A percentile compares a stretch with the other conserved stretches of the same genome.
Evolutionary conservation across 2,329 filamentous ascomycete genomes (phyloP).

Genomic region (Clathrospora elynae): DNA sequence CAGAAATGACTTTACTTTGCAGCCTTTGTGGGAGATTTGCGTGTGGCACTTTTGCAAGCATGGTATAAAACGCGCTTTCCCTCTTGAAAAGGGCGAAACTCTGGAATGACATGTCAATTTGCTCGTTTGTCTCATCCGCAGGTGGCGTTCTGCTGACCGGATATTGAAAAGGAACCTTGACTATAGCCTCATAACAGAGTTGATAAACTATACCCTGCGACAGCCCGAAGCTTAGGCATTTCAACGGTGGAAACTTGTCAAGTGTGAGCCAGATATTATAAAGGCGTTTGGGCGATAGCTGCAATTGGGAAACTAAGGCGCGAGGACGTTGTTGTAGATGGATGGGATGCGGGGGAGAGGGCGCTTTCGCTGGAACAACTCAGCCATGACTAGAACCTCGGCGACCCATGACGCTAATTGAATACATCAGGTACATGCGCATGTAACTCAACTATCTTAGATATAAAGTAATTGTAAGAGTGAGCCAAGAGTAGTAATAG

Average conservation of each 20-base stretch:
- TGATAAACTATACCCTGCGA: slow-evolving; percentile 13
- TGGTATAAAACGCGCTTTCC: slow-evolving; percentile 14
- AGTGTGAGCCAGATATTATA: slow-evolving; percentile 14
- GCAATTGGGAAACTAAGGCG: no score
- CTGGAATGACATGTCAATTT: slow-evolving; percentile 12
- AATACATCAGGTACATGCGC: no score
- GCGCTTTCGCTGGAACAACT: no score
- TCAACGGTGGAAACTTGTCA: slow-evolving; percentile 7
- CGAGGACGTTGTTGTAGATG: no score
- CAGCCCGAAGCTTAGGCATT: slow-evolving; percentile 12
- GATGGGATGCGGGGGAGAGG: no score
- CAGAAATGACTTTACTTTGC: slow-evolving; percentile 1
- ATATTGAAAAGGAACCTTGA: slow-evolving; percentile 17
- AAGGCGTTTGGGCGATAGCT: no score
- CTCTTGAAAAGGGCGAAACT: slow-evolving; percentile 9
- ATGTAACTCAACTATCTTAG: no score
- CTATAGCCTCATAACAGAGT: slow-evolving; percentile 6
- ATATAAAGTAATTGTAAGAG: no score
- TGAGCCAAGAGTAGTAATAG: no score
- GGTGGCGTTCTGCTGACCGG: slow-evolving; percentile 3
- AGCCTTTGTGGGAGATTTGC: slow-evolving; percentile 11
- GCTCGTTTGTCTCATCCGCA: slow-evolving; percentile 8
- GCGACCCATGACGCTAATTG: no score
- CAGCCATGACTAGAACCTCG: no score
- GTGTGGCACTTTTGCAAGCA: slow-evolving; percentile 13